phyloP scores from a whole-genome alignment of 148 eudicot species.

The Silene conica region DNA sequence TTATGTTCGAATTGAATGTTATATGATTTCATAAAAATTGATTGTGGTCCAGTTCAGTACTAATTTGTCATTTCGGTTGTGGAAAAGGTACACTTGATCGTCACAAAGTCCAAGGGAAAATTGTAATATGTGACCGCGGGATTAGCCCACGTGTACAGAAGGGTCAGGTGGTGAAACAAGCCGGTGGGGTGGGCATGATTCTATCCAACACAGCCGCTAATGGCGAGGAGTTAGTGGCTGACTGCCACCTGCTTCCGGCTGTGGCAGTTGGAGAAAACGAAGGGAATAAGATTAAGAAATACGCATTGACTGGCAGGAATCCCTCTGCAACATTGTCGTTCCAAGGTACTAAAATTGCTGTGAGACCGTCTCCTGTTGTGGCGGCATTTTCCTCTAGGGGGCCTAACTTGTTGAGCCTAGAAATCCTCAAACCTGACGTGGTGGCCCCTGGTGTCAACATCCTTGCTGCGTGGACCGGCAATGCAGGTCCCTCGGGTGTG shows the following conservation, averaged over 20 bases:
- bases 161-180: slow-evolving; percentile 88
- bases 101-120: slow-evolving; percentile 51
- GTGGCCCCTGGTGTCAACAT: slow-evolving; percentile 97
- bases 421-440: slow-evolving; percentile 73
- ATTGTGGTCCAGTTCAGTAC: not conserved
- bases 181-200: slow-evolving; percentile 92
- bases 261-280: slow-evolving; percentile 66
- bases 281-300: slow-evolving; percentile 54
- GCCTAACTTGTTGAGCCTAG: slow-evolving; percentile 67
- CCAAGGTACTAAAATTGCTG: slow-evolving; percentile 55
- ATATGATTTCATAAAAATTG: not conserved
- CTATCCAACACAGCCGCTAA: slow-evolving; percentile 66
- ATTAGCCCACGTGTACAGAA: slow-evolving; percentile 87
- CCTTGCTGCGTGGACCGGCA: slow-evolving; percentile 80
- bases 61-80: not conserved
- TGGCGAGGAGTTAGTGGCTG: slow-evolving; percentile 92
- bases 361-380: slow-evolving; percentile 71
- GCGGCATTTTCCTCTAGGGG: slow-evolving; percentile 94
- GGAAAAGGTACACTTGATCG: slow-evolving; percentile 60
- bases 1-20: no score
- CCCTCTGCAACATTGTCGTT: slow-evolving; percentile 60
- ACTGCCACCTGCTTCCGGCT: slow-evolving; percentile 82
- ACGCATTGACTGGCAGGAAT: slow-evolving; percentile 37
- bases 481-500: slow-evolving; percentile 60
- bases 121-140: slow-evolving; percentile 88